Conservation (phyloP, 441 rosid species). For the Populus hybrid region DNA sequence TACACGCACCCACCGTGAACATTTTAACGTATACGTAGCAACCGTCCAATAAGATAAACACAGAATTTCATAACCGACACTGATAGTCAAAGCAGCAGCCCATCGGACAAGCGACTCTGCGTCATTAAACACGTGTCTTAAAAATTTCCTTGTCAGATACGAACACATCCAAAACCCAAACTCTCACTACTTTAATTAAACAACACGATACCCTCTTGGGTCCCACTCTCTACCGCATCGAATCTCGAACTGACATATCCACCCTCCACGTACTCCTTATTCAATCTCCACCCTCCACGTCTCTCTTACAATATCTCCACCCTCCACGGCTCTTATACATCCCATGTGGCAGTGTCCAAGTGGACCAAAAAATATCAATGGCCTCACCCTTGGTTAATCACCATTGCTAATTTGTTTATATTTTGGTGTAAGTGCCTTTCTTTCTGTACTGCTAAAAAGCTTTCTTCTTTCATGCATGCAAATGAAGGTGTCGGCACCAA, state of each 20-base stretch:
- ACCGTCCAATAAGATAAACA: neutral
- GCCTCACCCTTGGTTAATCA: slow-evolving; percentile 12
- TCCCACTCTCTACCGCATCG: slow-evolving; percentile 16
- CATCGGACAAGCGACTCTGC: neutral
- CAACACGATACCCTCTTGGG: slow-evolving; percentile 4
- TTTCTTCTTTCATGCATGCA: slow-evolving; percentile 1
- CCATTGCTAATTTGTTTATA: neutral
- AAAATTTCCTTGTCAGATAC: neutral
- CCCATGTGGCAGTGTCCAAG: slow-evolving; percentile 37
- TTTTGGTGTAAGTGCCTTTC: neutral
- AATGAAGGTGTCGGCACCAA: neutral
- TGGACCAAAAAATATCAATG: slow-evolving; percentile 21
- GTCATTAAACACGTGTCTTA: neutral
- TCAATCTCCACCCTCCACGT: slow-evolving; percentile 41
- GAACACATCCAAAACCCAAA: neutral
- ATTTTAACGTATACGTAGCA: neutral
- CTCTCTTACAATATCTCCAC: slow-evolving; percentile 22
- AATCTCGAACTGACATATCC: slow-evolving; percentile 25
- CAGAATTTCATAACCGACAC: neutral
- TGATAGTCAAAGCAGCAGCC: neutral
- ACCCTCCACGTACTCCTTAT: slow-evolving; percentile 26
- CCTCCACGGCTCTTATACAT: neutral
- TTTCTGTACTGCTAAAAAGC: neutral
- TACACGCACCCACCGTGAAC: too few species aligned
- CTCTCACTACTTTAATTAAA: neutral